Evolutionary conservation across 2,329 filamentous ascomycete species (phyloP).

Genomic region (Pestalotiopsis sp.): DNA sequence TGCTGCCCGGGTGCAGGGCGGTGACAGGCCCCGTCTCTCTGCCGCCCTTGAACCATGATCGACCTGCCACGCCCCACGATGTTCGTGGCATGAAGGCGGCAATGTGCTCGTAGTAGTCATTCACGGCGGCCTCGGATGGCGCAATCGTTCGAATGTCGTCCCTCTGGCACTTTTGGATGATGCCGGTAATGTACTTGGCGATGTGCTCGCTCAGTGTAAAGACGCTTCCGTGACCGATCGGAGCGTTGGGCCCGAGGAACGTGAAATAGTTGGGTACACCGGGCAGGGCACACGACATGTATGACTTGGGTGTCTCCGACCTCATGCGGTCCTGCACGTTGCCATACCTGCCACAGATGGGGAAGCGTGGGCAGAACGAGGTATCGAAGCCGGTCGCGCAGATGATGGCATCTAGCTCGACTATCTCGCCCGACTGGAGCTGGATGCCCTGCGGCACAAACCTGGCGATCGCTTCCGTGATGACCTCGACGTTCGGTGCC

Average conservation of each 20-base stretch:
- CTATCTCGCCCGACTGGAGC: conserved; percentile 48
- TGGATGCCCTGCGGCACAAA: conserved; percentile 52
- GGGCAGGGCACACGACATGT: conserved; percentile 56
- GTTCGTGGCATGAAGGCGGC: conserved; percentile 56
- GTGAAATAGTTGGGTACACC: conserved; percentile 60
- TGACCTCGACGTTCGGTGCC: conserved; percentile 50
- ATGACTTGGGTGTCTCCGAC: conserved; percentile 46
- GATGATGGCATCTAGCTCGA: conserved; percentile 57
- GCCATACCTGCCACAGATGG: conserved; percentile 49
- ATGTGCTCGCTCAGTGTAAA: conserved; percentile 56
- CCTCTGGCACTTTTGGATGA: conserved; percentile 52
- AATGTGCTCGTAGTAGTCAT: conserved; percentile 54
- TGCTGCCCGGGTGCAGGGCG: conserved; percentile 53
- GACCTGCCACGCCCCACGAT: conserved; percentile 49
- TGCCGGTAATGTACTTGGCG: conserved; percentile 51
- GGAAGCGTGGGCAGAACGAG: conserved; percentile 55
- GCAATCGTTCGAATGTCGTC: conserved; percentile 50
- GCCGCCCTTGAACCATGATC: conserved; percentile 56
- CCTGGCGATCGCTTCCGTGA: conserved; percentile 46
- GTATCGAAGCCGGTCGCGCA: conserved; percentile 62
- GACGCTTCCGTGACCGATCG: conserved; percentile 52
- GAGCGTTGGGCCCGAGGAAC: conserved; percentile 55
- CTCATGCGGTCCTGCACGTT: conserved; percentile 54
- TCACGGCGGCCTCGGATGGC: conserved; percentile 48
- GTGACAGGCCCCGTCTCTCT: conserved; percentile 46